phyloP scores from a whole-genome alignment of 75 land plant genomes.

The Isoetes taiwanensis region DNA sequence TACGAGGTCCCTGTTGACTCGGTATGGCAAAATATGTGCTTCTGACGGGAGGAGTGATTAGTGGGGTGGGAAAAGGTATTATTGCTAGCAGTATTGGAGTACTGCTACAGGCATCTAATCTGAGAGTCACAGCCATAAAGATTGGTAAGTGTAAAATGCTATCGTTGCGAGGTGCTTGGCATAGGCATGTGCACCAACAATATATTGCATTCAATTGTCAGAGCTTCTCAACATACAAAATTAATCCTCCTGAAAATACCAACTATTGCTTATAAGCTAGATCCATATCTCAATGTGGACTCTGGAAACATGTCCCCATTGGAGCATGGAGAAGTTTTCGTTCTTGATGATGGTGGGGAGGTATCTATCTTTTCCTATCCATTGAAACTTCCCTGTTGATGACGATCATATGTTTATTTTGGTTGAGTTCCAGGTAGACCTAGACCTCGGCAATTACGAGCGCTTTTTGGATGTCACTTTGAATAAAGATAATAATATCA shows the following conservation, averaged over 20 bases:
- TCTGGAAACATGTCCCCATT: not conserved
- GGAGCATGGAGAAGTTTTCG: not conserved
- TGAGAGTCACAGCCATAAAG: conserved; percentile 3
- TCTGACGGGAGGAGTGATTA: not conserved
- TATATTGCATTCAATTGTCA: too few species aligned
- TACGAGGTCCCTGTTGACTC: too few species aligned
- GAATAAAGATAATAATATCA: not conserved
- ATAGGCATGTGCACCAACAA: too few species aligned
- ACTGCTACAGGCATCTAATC: not conserved
- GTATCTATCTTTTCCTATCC: not conserved
- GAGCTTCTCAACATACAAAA: too few species aligned
- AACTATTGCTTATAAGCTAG: too few species aligned
- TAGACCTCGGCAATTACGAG: not conserved
- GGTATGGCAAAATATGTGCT: conserved; percentile 4
- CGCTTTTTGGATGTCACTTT: not conserved
- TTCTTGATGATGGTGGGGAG: not conserved
- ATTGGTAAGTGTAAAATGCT: not conserved
- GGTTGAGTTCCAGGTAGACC: not conserved
- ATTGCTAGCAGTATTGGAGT: conserved; percentile 4
- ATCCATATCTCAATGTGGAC: not conserved
- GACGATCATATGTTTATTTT: not conserved
- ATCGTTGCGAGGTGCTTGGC: too few species aligned
- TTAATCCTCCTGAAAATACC: too few species aligned
- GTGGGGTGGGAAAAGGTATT: not conserved
- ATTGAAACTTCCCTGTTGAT: not conserved